Conservation (phyloP, 495 filamentous ascomycete species). For the Pyronema omphalodes region DNA sequence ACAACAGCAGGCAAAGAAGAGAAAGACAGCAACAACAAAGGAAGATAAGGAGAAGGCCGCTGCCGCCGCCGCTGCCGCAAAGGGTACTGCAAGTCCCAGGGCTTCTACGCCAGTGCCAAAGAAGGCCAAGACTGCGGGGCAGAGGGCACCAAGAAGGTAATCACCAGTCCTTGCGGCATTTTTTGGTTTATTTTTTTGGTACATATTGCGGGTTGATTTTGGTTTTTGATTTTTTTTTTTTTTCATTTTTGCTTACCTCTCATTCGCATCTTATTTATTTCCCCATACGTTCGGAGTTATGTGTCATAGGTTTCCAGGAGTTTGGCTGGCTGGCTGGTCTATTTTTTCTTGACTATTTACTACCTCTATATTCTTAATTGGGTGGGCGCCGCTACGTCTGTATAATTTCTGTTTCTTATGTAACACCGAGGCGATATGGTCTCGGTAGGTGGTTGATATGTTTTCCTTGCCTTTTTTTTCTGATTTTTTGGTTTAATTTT, state of each 20-base stretch:
- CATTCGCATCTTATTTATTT: background rate
- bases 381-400: background rate
- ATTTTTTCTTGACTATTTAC: background rate
- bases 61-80: background rate
- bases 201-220: background rate
- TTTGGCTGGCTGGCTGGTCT: constrained; percentile 3
- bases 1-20: constrained; percentile 17
- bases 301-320: constrained; percentile 1
- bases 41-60: constrained; percentile 15
- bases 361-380: background rate
- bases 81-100: constrained; percentile 16
- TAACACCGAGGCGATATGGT: background rate
- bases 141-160: constrained; percentile 4
- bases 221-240: constrained; percentile 1
- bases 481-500: constrained; percentile 8
- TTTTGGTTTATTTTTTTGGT: constrained; percentile 2
- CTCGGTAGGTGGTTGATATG: background rate
- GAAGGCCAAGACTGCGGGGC: constrained; percentile 1
- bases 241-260: constrained; percentile 1
- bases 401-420: background rate
- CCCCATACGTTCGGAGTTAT: background rate
- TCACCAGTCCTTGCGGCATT: background rate
- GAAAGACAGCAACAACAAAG: constrained; percentile 13
- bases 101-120: constrained; percentile 16
- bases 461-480: background rate